These are phyloP conservation scores for Epichloe coenophiala DNA, from an alignment of 2,329 filamentous ascomycete species.

Conservation along the genomic window DNA sequence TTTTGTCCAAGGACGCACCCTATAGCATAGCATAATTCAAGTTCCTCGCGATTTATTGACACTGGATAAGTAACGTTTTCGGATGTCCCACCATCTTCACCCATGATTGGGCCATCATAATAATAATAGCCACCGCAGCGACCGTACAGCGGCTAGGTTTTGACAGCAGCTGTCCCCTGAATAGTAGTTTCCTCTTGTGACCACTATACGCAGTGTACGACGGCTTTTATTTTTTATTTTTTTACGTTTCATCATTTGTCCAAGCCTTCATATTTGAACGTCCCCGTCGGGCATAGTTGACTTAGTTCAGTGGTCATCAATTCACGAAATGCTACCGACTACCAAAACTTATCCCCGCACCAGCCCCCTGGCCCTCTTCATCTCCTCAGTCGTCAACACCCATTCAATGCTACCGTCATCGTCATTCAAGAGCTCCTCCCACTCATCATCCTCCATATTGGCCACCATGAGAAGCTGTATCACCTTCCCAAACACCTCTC, in stretches of 20 bases:
- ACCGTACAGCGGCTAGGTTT: too few relatives aligned
- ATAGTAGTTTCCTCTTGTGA: too few relatives aligned
- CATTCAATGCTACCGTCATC: constrained; percentile 55
- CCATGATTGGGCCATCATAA: too few relatives aligned
- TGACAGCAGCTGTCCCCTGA: too few relatives aligned
- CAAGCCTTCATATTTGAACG: not conserved
- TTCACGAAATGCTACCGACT: not conserved
- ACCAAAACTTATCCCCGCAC: constrained; percentile 23
- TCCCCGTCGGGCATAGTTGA: not conserved
- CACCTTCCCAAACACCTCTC: constrained; percentile 64
- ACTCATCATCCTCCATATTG: constrained; percentile 94
- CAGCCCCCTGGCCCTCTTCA: constrained; percentile 56
- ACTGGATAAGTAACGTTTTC: too few relatives aligned
- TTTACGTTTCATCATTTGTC: too few relatives aligned
- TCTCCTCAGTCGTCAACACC: constrained; percentile 61
- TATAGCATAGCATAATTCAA: not conserved
- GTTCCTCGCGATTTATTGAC: too few relatives aligned
- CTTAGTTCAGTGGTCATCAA: too few relatives aligned
- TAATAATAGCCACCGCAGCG: too few relatives aligned
- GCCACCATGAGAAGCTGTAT: constrained; percentile 74
- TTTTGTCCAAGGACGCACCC: not conserved
- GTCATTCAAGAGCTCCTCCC: constrained; percentile 55
- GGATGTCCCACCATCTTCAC: too few relatives aligned
- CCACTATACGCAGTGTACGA: too few relatives aligned
- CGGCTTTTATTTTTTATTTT: too few relatives aligned